Evolutionary conservation across 768 basidiomycete genomes (phyloP).

Genomic region (Russula dissimulans): DNA sequence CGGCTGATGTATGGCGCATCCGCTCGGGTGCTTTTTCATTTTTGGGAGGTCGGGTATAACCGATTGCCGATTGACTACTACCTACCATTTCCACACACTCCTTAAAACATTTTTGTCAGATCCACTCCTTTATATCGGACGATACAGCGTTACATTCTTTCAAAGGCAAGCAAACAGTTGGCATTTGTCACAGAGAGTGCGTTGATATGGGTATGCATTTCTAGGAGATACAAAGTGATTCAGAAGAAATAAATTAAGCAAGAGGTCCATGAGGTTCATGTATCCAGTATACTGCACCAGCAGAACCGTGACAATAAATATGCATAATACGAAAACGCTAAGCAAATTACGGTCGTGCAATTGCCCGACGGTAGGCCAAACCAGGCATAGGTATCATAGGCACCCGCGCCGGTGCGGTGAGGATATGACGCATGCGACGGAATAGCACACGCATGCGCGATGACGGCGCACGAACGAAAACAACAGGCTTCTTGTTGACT

Average conservation of each 20-base stretch:
- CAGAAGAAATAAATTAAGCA: not conserved
- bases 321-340: not conserved
- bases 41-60: too few relatives aligned
- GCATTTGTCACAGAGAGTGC: too few relatives aligned
- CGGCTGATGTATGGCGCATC: constrained; percentile 4
- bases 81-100: not conserved
- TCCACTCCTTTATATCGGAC: not conserved
- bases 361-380: not conserved
- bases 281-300: not conserved
- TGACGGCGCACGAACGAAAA: not conserved
- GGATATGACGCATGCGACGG: not conserved
- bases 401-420: not conserved
- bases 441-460: constrained; percentile 1
- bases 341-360: not conserved
- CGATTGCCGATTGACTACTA: too few relatives aligned
- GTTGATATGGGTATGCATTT: not conserved
- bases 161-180: not conserved
- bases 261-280: not conserved
- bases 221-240: not conserved
- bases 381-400: not conserved
- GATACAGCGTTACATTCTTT: not conserved
- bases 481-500: not conserved
- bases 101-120: not conserved
- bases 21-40: too few relatives aligned
- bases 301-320: not conserved